A percentile compares a stretch with the other conserved stretches of the same genome.
phyloP scores from a whole-genome alignment of 1,284 basidiomycete genomes.

The Cutaneotrichosporon arboriforme region DNA sequence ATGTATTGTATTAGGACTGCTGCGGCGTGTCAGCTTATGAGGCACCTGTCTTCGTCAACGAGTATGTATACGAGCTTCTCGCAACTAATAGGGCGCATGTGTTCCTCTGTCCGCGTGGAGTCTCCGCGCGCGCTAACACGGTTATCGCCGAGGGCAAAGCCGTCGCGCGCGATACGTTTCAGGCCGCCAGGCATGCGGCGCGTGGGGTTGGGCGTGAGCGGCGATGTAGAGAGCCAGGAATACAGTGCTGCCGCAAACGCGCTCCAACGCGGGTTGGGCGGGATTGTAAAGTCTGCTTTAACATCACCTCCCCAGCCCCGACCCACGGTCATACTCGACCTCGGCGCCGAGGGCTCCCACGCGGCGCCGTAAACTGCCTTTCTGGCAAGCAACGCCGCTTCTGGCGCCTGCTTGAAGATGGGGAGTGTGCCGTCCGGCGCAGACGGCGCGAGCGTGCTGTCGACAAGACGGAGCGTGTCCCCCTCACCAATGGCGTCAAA shows the following conservation, averaged over 20 bases:
- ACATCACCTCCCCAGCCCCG: not conserved
- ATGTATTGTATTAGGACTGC: too few species aligned
- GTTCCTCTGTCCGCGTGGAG: not conserved
- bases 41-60: not conserved
- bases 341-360: conserved; percentile 14
- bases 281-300: not conserved
- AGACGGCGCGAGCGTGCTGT: not conserved
- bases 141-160: conserved; percentile 3
- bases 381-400: not conserved
- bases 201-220: conserved; percentile 8
- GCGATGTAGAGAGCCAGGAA: not conserved
- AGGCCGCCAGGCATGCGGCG: conserved; percentile 10
- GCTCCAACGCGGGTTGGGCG: not conserved
- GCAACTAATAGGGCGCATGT: conserved; percentile 7
- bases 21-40: not conserved
- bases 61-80: conserved; percentile 13
- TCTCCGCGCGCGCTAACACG: not conserved
- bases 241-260: conserved; percentile 9
- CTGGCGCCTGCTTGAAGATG: not conserved
- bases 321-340: conserved; percentile 3
- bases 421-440: not conserved
- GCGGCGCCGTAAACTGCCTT: conserved; percentile 8
- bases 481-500: conserved; percentile 10
- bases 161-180: conserved; percentile 6
- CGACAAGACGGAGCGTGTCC: conserved; percentile 1